phyloP scores from a whole-genome alignment of 306 rosid genomes.

The Elaeagnus macrophylla region DNA sequence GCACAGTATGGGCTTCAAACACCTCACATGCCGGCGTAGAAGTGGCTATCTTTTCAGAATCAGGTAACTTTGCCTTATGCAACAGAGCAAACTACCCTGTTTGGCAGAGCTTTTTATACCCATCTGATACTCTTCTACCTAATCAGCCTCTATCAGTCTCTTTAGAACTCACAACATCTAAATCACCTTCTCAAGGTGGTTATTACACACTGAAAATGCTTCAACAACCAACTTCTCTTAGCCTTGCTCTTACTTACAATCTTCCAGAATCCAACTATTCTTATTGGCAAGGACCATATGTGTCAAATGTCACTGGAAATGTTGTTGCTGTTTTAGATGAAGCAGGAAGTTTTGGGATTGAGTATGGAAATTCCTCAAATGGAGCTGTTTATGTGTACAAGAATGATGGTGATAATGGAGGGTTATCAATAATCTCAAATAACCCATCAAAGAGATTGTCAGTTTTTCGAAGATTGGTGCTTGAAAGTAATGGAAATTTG shows the following conservation, averaged over 20 bases:
- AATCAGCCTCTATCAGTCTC: constrained; percentile 78
- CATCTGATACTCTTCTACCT: constrained; percentile 85
- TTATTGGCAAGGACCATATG: constrained; percentile 80
- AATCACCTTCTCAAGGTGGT: constrained; percentile 63
- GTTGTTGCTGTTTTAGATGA: constrained; percentile 69
- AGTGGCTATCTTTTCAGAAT: constrained; percentile 55
- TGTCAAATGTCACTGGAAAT: constrained; percentile 77
- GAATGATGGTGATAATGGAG: constrained; percentile 59
- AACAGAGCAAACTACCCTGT: constrained; percentile 27
- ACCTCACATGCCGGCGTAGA: constrained; percentile 44
- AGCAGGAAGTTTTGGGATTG: constrained; percentile 87
- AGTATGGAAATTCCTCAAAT: constrained; percentile 65
- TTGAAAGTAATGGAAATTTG: constrained; percentile 73
- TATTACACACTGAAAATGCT: constrained; percentile 88
- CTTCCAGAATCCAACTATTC: constrained; percentile 66
- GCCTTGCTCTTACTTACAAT: constrained; percentile 69
- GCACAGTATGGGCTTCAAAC: constrained; percentile 69
- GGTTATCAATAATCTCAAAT: constrained; percentile 43
- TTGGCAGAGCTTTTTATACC: constrained; percentile 93
- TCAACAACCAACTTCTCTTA: constrained; percentile 72
- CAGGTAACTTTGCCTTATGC: constrained; percentile 72
- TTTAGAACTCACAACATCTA: constrained; percentile 54
- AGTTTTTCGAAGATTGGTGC: constrained; percentile 46
- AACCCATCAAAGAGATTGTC: constrained; percentile 27
- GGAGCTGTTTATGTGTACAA: constrained; percentile 85